A percentile compares a stretch with the other conserved stretches of the same genome.
These are phyloP conservation scores for Puccinia horiana DNA, from an alignment of 1,284 basidiomycete genomes.

Conservation along the genomic window DNA sequence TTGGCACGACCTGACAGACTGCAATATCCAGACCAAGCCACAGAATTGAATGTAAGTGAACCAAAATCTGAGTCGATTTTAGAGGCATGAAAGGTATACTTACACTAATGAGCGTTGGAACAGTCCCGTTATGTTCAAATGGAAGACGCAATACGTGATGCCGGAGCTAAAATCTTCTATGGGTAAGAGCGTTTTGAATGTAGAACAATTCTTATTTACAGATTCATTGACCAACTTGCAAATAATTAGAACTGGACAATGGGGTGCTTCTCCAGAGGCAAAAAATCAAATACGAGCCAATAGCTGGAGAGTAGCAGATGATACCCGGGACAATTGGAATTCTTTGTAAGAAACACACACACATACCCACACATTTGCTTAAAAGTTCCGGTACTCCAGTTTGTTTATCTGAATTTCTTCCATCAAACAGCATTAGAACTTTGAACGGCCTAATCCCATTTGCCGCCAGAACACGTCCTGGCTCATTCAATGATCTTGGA, in stretches of 20 bases:
- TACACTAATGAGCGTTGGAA: not conserved
- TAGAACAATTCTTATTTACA: not conserved
- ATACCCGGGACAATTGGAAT: conserved; percentile 35
- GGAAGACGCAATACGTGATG: conserved; percentile 20
- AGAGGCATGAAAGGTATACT: not conserved
- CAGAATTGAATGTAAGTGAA: conserved; percentile 26
- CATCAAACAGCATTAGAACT: conserved; percentile 22
- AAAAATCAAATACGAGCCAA: not conserved
- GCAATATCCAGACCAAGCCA: conserved; percentile 20
- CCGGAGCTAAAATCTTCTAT: conserved; percentile 23
- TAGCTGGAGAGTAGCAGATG: conserved; percentile 40
- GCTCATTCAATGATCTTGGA: conserved; percentile 39
- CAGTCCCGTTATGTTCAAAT: conserved; percentile 41
- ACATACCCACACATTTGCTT: no score
- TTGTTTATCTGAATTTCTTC: not conserved
- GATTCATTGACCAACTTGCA: not conserved
- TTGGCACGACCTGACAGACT: conserved; percentile 4
- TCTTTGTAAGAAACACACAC: conserved; percentile 27
- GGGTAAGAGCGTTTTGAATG: conserved; percentile 13
- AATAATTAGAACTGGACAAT: conserved; percentile 25
- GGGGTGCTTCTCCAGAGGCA: conserved; percentile 13
- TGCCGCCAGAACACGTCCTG: conserved; percentile 16
- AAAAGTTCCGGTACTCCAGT: not conserved
- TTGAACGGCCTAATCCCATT: conserved; percentile 24
- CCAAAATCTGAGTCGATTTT: not conserved